Percentiles rank a stretch among this genome's conserved stretches.
These are phyloP conservation scores for Arabidopsis suecica DNA, from an alignment of 345 rosid species.

Conservation along the genomic window DNA sequence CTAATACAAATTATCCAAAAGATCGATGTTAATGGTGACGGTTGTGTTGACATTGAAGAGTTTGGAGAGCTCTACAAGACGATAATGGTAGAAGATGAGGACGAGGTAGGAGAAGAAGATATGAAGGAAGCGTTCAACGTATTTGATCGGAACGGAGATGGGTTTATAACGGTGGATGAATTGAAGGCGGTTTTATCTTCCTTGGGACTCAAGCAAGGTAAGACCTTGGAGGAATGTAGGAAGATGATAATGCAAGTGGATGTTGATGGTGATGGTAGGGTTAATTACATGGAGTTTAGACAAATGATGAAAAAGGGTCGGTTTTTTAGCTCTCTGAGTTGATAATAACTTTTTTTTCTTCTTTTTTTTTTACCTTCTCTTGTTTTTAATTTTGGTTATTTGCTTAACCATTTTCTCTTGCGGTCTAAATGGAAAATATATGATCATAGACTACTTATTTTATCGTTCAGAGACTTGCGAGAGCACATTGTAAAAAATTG, in stretches of 20 bases:
- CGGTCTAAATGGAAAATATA: not conserved
- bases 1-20: conserved; percentile 53
- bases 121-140: conserved; percentile 86
- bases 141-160: conserved; percentile 81
- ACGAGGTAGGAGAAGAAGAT: conserved; percentile 61
- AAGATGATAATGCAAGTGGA: conserved; percentile 78
- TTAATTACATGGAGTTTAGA: conserved; percentile 57
- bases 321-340: conserved; percentile 43
- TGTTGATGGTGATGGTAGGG: conserved; percentile 88
- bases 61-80: conserved; percentile 64
- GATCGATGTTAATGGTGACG: conserved; percentile 60
- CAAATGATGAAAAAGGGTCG: conserved; percentile 61
- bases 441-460: not conserved
- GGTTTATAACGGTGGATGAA: conserved; percentile 79
- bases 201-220: conserved; percentile 79
- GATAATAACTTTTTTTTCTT: not conserved
- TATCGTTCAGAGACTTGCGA: conserved; percentile 15
- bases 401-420: not conserved
- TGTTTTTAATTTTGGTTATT: not conserved
- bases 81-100: conserved; percentile 58
- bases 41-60: conserved; percentile 69
- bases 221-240: conserved; percentile 70
- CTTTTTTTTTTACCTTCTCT: not conserved
- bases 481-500: conserved; percentile 26
- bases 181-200: conserved; percentile 66